Evolutionary conservation across 148 eudicot genomes (phyloP).

Genomic region (Nepenthes gracilis): DNA sequence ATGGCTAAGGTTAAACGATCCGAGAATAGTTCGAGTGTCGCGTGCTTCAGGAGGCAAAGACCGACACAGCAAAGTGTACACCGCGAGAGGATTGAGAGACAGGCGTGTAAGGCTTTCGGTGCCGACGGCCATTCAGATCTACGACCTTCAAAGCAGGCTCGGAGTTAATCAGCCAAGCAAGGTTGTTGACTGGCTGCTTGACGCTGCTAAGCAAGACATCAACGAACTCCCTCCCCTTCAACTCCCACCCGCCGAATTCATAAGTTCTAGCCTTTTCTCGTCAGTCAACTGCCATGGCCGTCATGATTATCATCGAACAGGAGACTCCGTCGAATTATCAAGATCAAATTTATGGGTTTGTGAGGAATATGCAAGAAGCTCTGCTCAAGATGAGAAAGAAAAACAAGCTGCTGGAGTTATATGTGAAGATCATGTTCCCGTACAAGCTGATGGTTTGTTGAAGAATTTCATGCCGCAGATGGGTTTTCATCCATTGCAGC

Average conservation of each 20-base stretch:
- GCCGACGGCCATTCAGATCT: conserved; percentile 76
- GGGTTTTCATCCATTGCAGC: not conserved
- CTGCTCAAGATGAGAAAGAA: not conserved
- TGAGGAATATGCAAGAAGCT: not conserved
- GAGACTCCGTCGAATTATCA: not conserved
- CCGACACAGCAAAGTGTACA: conserved; percentile 85
- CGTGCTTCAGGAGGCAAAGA: conserved; percentile 77
- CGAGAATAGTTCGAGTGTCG: conserved; percentile 88
- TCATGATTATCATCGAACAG: not conserved
- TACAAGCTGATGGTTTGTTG: not conserved
- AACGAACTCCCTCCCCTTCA: conserved; percentile 56
- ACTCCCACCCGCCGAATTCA: not conserved
- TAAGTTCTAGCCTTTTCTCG: not conserved
- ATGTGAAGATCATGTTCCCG: not conserved
- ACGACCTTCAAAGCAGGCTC: conserved; percentile 73
- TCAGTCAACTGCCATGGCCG: not conserved
- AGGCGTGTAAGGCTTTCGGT: conserved; percentile 77
- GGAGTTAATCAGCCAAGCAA: conserved; percentile 89
- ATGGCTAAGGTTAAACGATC: not conserved
- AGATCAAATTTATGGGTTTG: not conserved
- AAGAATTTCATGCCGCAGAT: not conserved
- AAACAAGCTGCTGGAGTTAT: not conserved
- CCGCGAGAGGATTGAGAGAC: conserved; percentile 75
- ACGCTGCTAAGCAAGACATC: conserved; percentile 55
- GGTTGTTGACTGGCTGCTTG: conserved; percentile 93